These are phyloP conservation scores for Balakata baccata DNA, from an alignment of 345 rosid genomes.

Conservation along the genomic window DNA sequence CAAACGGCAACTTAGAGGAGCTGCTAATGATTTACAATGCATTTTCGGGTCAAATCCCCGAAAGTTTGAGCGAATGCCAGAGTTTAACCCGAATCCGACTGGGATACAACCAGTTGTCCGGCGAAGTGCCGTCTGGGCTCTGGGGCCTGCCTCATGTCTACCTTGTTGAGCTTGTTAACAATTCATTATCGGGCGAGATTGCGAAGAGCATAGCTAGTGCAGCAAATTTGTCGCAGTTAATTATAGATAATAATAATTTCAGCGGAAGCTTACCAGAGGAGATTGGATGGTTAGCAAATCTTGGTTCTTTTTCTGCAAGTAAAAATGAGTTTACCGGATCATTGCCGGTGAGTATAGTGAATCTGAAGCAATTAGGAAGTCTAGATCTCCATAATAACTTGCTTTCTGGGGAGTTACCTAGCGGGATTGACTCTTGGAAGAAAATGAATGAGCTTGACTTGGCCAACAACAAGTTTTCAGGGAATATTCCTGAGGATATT, in stretches of 20 bases:
- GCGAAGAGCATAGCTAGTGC: slow-evolving; percentile 61
- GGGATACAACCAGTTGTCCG: slow-evolving; percentile 65
- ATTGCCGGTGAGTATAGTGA: slow-evolving; percentile 62
- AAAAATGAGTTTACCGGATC: slow-evolving; percentile 61
- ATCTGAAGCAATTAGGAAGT: slow-evolving; percentile 51
- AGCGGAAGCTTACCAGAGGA: slow-evolving; percentile 70
- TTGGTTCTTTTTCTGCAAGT: slow-evolving; percentile 54
- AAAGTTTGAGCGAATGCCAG: slow-evolving; percentile 49
- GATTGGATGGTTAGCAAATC: slow-evolving; percentile 57
- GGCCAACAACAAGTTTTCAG: slow-evolving; percentile 56
- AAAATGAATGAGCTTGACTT: slow-evolving; percentile 78
- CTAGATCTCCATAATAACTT: slow-evolving; percentile 72
- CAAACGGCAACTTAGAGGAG: slow-evolving; percentile 68
- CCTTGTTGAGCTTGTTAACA: slow-evolving; percentile 61
- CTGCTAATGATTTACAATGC: slow-evolving; percentile 59
- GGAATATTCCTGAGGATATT: slow-evolving; percentile 62
- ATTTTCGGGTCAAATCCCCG: slow-evolving; percentile 67
- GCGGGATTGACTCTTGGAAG: slow-evolving; percentile 58
- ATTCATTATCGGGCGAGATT: slow-evolving; percentile 65
- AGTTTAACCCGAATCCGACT: slow-evolving; percentile 74
- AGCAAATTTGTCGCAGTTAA: slow-evolving; percentile 57
- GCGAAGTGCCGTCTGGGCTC: slow-evolving; percentile 62
- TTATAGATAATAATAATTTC: slow-evolving; percentile 58
- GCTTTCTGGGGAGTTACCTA: slow-evolving; percentile 69
- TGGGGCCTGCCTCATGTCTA: slow-evolving; percentile 90